Evolutionary conservation across 805 yeast species (phyloP), one percentile per base, ranked within the genome.

Genomic region (Ogataea zsoltii): DNA sequence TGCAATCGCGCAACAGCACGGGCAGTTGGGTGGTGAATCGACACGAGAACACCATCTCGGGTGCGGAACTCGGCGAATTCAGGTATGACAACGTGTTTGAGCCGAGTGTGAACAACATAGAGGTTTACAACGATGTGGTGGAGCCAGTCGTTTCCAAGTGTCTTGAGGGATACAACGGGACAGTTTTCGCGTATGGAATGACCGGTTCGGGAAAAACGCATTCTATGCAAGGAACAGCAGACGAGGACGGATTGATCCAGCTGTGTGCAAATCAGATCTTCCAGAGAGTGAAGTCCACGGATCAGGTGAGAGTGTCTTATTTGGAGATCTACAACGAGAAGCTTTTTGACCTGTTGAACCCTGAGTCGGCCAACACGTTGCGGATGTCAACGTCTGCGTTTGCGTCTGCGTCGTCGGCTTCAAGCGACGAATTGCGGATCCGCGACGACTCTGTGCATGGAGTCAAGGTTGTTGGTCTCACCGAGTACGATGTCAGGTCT

Each of bases 141-240:
- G 73, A 59, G 54, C 79, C 71, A 29, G 74, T 76, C 63, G 82
- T 75, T 31, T 69, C 60, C 51, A 79, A 74, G 61, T 80, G 78
- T 50, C 74, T 75, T 55, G 82, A 82, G 13, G 97, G 96, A 0
- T 91, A 69, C 63, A 89, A 89, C 58, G 91, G 91, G 13, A 90
- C 97, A 0, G 80, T 91, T 0, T 89, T 92, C 63, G 97, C 98
- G 0, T 89, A 89, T 58, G 97, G 97, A 29, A 87, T 87, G 89
- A 89, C 97, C 0, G 96, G 96, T 0, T 85, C 95, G 1, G 97
- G 97, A 10, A 89, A 89, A 64, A 89, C 97, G 0, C 82, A 78
- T 60, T 79, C 96, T 2, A 89, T 89, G 96, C 83, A 83, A 51
- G 96, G 96, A 25, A 70, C 74, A 21, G 71, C 65, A 2, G 50